Percentiles rank a stretch among this genome's conserved stretches.
Conservation (phyloP, 495 filamentous ascomycete species). For the Ramalina intermedia region DNA sequence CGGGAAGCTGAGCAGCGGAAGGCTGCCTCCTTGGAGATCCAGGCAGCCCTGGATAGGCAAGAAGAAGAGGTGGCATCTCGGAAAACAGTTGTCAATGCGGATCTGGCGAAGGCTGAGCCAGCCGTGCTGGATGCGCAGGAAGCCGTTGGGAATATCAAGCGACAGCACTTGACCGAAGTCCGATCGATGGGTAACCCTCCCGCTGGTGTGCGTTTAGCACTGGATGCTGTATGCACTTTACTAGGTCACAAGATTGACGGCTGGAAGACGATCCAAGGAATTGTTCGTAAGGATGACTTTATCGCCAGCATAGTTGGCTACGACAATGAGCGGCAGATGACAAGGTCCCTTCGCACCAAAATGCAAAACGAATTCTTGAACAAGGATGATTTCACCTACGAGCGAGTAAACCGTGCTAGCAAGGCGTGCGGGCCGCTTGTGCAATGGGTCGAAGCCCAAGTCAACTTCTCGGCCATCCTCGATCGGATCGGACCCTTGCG, state of each 20-base stretch:
- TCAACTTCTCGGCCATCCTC: constrained; percentile 91
- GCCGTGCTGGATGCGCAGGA: constrained; percentile 85
- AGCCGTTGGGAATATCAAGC: constrained; percentile 95
- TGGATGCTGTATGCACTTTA: constrained; percentile 89
- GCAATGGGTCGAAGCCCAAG: constrained; percentile 94
- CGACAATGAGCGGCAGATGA: constrained; percentile 94
- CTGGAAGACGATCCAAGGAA: constrained; percentile 80
- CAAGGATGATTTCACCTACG: constrained; percentile 88
- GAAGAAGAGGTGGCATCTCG: constrained; percentile 76
- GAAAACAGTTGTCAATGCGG: constrained; percentile 69
- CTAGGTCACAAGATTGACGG: constrained; percentile 79
- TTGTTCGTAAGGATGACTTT: constrained; percentile 86
- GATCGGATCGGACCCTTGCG: constrained; percentile 88
- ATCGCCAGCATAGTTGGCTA: constrained; percentile 97
- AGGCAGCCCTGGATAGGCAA: constrained; percentile 72
- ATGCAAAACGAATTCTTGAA: constrained; percentile 90
- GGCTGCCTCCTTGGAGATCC: constrained; percentile 72
- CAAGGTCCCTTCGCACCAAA: constrained; percentile 56
- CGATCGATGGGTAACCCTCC: constrained; percentile 91
- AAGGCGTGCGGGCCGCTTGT: constrained; percentile 95
- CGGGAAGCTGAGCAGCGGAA: constrained; percentile 89
- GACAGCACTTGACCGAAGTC: constrained; percentile 92
- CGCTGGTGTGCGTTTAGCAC: constrained; percentile 71
- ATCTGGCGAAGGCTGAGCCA: constrained; percentile 84
- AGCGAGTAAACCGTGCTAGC: constrained; percentile 86